Percentiles rank a stretch among this genome's conserved stretches.
These are phyloP conservation scores for Penicillium sp. DNA, from an alignment of 2,329 filamentous ascomycete genomes.

Conservation along the genomic window DNA sequence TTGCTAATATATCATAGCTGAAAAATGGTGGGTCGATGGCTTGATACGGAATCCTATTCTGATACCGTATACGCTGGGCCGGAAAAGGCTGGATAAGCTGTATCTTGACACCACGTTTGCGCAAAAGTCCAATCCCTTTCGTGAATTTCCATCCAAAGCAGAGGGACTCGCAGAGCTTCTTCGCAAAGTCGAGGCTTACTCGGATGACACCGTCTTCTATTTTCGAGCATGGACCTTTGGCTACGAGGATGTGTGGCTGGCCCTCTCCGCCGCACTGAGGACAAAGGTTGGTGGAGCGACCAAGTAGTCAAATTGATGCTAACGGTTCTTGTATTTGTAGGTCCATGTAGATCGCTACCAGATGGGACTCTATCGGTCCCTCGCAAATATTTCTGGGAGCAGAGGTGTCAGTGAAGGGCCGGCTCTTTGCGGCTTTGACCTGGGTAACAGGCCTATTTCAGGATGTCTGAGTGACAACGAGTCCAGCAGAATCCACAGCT, in stretches of 20 bases:
- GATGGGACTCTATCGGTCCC: slow-evolving; percentile 63
- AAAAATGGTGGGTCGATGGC: slow-evolving; percentile 77
- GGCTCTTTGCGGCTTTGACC: slow-evolving; percentile 66
- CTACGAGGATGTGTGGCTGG: slow-evolving; percentile 89
- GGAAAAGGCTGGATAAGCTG: slow-evolving; percentile 68
- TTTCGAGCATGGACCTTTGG: slow-evolving; percentile 88
- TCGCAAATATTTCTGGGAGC: slow-evolving; percentile 45
- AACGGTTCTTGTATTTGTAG: slow-evolving; percentile 29
- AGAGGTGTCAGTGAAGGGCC: slow-evolving; percentile 56
- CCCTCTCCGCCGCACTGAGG: slow-evolving; percentile 65
- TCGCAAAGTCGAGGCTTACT: slow-evolving; percentile 62
- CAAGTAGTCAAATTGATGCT: slow-evolving; percentile 7
- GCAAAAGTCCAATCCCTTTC: slow-evolving; percentile 46
- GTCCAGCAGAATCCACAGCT: slow-evolving; percentile 72
- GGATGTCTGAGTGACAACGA: slow-evolving; percentile 68
- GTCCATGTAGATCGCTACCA: slow-evolving; percentile 84
- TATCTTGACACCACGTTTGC: slow-evolving; percentile 87
- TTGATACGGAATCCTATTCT: slow-evolving; percentile 67
- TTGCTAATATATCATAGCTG: slow-evolving; percentile 44
- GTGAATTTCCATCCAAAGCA: slow-evolving; percentile 60
- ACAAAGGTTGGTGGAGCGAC: slow-evolving; percentile 50
- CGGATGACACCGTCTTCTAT: slow-evolving; percentile 72
- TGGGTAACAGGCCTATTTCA: slow-evolving; percentile 64
- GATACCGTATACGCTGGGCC: slow-evolving; percentile 65
- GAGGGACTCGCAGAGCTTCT: slow-evolving; percentile 73